A percentile compares a stretch with the other conserved stretches of the same genome.
phyloP scores from a whole-genome alignment of 495 filamentous ascomycete species.

The Lasiosphaeris hirsuta region DNA sequence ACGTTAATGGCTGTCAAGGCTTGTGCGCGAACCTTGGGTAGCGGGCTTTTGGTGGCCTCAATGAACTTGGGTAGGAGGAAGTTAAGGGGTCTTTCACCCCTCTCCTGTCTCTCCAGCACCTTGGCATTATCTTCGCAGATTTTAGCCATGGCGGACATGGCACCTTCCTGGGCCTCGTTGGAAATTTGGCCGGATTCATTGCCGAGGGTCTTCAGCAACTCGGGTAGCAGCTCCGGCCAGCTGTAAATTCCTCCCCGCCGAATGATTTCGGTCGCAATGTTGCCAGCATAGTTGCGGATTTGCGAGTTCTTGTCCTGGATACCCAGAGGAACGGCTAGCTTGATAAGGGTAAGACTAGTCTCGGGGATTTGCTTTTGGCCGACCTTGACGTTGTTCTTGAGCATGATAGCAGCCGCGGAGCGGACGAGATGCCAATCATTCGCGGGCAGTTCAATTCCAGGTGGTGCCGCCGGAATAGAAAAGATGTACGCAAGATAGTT shows the following conservation, averaged over 20 bases:
- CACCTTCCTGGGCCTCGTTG: slow-evolving; percentile 77
- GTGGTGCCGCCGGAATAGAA: slow-evolving; percentile 61
- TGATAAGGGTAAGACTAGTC: slow-evolving; percentile 66
- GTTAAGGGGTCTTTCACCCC: slow-evolving; percentile 79
- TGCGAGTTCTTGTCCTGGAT: slow-evolving; percentile 78
- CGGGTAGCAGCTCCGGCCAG: slow-evolving; percentile 86
- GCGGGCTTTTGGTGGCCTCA: slow-evolving; percentile 71
- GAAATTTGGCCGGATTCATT: slow-evolving; percentile 67
- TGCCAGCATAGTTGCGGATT: slow-evolving; percentile 86
- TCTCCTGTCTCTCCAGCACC: slow-evolving; percentile 78
- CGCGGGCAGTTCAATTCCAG: slow-evolving; percentile 52
- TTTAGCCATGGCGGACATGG: slow-evolving; percentile 87
- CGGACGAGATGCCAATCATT: slow-evolving; percentile 70
- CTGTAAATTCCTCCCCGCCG: slow-evolving; percentile 77
- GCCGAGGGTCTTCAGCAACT: slow-evolving; percentile 70
- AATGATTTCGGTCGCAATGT: slow-evolving; percentile 92
- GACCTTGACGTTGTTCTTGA: slow-evolving; percentile 86
- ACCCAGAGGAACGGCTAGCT: slow-evolving; percentile 69
- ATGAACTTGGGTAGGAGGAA: slow-evolving; percentile 90
- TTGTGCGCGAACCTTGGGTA: slow-evolving; percentile 69
- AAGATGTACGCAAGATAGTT: slow-evolving; percentile 95
- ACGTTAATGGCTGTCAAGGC: slow-evolving; percentile 84
- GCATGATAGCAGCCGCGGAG: slow-evolving; percentile 82
- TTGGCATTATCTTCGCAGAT: slow-evolving; percentile 95
- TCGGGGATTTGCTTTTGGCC: slow-evolving; percentile 69